Evolutionary conservation across 2,329 filamentous ascomycete genomes (phyloP), one percentile per base, ranked within the genome.

Genomic region (Aspergillus unguis): DNA sequence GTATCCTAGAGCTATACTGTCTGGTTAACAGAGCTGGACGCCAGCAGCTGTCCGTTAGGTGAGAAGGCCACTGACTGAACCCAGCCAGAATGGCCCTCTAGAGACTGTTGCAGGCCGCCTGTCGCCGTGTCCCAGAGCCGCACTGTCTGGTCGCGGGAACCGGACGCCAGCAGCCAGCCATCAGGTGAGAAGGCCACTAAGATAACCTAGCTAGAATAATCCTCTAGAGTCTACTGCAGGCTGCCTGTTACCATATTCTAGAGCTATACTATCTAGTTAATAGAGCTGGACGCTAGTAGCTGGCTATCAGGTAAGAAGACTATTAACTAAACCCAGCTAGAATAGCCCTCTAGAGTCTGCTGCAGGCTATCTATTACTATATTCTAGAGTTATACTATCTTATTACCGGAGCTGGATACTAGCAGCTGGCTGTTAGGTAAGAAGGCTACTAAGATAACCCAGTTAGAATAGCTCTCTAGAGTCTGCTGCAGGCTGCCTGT

Each of bases 401-500:
- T 27, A 27, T 41, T 11, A 28, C 28, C 10, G 8, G 38, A 41
- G 23, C 38, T 25, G 23, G 25, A 41, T 27, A 27, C 38, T 11
- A 41, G 38, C 10, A 41, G 38, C 23, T 27, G 5, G 6, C 38
- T 11, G n/a, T 27, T 10, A 5, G 23, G 38, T 6, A 11, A 27
- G 25, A 41, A 41, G 6, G 25, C 25, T 10, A 41, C 28, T 23
- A 10, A 44, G 11, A 6, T 7, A 32, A 44, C 7, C 11, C 6
- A 33, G 11, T 9, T 29, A 32, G 29, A 42, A 50, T 50, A 46
- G 40, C 33, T 47, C 36, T 45, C 37, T 1, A 57, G 37, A 1
- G 50, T 56, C 43, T 55, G 45, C 1, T 41, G 44, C 17, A 50
- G 23, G 9, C 26, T 38, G 5, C 59, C 59, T 4, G 57, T 61